Evolutionary conservation across 371 early-diverging fungal genomes (phyloP).

Genomic region (Amoeboaphelidium protococcarum): DNA sequence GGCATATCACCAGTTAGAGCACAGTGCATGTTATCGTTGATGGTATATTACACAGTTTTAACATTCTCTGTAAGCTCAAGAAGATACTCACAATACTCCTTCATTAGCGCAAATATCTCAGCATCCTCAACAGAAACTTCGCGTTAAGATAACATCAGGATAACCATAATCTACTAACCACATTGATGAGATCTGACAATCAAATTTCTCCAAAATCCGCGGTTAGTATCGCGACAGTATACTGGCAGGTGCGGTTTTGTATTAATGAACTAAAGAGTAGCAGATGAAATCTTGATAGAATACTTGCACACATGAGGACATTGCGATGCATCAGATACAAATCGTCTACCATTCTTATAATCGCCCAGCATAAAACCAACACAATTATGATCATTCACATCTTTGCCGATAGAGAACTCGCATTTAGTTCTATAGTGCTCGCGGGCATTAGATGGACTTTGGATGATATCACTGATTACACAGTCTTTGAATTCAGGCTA

Average conservation of each 20-base stretch:
- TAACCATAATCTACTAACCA: background rate
- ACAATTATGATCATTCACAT: slow-evolving; percentile 20
- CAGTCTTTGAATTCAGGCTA: slow-evolving; percentile 3
- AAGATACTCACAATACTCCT: slow-evolving; percentile 18
- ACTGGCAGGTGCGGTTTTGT: slow-evolving; percentile 16
- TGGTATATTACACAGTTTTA: slow-evolving; percentile 1
- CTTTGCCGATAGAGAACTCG: slow-evolving; percentile 45
- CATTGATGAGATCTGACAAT: slow-evolving; percentile 16
- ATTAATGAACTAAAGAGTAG: slow-evolving; percentile 5
- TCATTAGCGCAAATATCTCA: background rate
- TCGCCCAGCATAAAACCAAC: slow-evolving; percentile 46
- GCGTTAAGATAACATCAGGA: background rate
- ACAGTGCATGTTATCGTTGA: background rate
- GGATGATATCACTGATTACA: background rate
- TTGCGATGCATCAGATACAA: slow-evolving; percentile 20
- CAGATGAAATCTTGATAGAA: slow-evolving; percentile 25
- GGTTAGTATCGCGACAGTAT: slow-evolving; percentile 27
- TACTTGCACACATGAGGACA: slow-evolving; percentile 22
- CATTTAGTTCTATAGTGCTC: slow-evolving; percentile 49
- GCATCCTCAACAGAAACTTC: background rate
- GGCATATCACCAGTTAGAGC: background rate
- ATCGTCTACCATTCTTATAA: slow-evolving; percentile 27
- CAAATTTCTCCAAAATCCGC: slow-evolving; percentile 36
- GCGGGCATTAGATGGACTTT: slow-evolving; percentile 1
- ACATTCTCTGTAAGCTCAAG: slow-evolving; percentile 17